phyloP scores from a whole-genome alignment of 73 alveolate genomes.

The Paramecium pentaurelia region DNA sequence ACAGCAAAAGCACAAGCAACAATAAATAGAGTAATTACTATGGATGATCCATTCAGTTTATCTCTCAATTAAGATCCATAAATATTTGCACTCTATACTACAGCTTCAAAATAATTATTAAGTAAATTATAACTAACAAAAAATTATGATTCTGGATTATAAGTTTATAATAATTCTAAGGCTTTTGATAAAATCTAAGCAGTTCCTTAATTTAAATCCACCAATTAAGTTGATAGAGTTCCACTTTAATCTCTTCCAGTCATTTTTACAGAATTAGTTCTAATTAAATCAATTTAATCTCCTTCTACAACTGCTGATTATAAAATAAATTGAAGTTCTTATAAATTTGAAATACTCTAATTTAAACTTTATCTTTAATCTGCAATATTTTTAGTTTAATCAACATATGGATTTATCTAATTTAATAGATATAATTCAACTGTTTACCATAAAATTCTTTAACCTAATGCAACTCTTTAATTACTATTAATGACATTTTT shows the following conservation, averaged over 20 bases:
- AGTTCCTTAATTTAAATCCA: conserved; percentile 33
- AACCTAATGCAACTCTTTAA: conserved; percentile 22
- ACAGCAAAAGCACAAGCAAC: conserved; percentile 30
- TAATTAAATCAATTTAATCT: background rate
- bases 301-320: background rate
- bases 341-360: background rate
- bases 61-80: background rate
- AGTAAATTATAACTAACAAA: background rate
- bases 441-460: background rate
- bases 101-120: background rate
- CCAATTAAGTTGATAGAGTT: background rate
- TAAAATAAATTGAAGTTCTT: background rate
- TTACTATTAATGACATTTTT: background rate
- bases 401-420: background rate
- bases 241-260: background rate
- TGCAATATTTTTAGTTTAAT: background rate
- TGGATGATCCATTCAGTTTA: background rate
- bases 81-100: background rate
- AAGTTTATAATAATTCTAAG: background rate
- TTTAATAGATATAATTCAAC: background rate
- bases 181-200: conserved; percentile 14
- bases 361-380: background rate
- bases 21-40: background rate
- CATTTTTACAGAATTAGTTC: conserved; percentile 31
- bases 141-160: background rate